Base-by-base conservation (phyloP, 768 basidiomycete species). In the Bullera alba region DNA sequence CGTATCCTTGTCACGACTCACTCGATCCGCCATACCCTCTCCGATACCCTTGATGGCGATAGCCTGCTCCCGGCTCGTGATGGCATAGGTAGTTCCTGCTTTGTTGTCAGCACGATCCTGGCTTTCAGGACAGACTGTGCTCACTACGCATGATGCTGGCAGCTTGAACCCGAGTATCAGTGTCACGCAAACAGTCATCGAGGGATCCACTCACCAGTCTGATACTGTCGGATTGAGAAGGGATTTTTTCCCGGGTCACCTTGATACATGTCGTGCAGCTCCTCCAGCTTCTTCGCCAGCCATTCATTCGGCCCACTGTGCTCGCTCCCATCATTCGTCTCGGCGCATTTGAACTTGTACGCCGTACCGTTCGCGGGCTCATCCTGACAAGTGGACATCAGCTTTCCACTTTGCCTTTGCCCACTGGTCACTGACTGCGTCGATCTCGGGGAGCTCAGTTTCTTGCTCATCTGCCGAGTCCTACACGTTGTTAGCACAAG, bases 221-320 rank as follows among this genome's bases (percentile, higher is more conserved):
- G 56, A 43, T 65, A 70, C 10, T 47, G 48, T 34, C 54, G 42
- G 15, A 64, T 55, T 35, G 57, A 54, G 48, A 65, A 69, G 14
- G 17, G 19, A 28, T 58, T 61, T 43, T 70, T 70, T n/a, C 55
- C 57, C 10, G 49, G 38, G 1, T 36, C 46, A 4, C 60, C 65
- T 26, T 51, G 42, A 30, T 69, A 65, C 51, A 66, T 38, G 8
- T 53, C 50, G 42, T 67, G 53, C 48, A 69, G 42, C 14, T 65
- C 58, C 8, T 71, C 64, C 32, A 69, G 56, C 46, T 65, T 60
- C 36, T 56, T 56, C 2, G 67, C 67, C 4, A 69, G 51, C 49
- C 48, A 59, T 29, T 65, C 67, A 41, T 69, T 69, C 2, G 67
- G 67, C 17, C 67, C 61, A 16, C 16, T 35, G 25, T 46, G 26